Evolutionary conservation across 129 eudicot genomes (phyloP), one percentile per base, ranked within the genome.

Genomic region (Chrysanthemum lavandulifolium): DNA sequence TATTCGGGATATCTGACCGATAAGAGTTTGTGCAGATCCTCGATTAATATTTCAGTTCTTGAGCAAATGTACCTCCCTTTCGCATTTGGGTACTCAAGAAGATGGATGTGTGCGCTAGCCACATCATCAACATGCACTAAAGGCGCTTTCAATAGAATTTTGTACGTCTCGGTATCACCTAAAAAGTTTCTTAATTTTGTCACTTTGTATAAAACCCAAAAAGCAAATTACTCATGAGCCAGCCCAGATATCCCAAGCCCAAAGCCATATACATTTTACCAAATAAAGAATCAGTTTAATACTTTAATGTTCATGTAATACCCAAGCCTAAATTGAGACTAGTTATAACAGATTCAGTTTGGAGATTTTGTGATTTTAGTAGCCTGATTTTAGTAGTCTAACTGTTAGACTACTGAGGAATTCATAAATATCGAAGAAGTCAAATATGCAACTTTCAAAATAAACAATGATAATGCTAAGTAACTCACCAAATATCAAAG

Each of bases 41-140:
- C 73, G 0, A 80, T 43, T 40, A 88, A 74, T 6, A 82, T 63
- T 23, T 79, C 83, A 19, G 67, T 4, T 10, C 76, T 63, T 3
- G 90, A 80, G 67, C 95, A 88, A 75, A 88, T 71, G 81, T 85
- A 88, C 69, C 95, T 75, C 69, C 95, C 90, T 64, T 76, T 81
- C 1, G 86, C 83, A n/a, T 75, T 53, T 11, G 84, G 82, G 31
- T 72, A 2, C 73, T 88, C 86, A 16, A 82, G 58, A 13, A 85
- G 87, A 68, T 80, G 81, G 9, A 85, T 76, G 27, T 82, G 88
- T 45, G 95, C 90, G 31, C 78, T 81, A 8, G 81, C 90, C 10
- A 88, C 82, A 53, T 88, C 95, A 53, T 88, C 95, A n/a, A 69
- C 69, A 53, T 88, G 90, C 14, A 88, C 86, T 7, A 73, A 67